A percentile compares a stretch with the other conserved stretches of the same genome.
Conservation (phyloP, 768 basidiomycete genomes). For the Melanogaster broomeanus region DNA sequence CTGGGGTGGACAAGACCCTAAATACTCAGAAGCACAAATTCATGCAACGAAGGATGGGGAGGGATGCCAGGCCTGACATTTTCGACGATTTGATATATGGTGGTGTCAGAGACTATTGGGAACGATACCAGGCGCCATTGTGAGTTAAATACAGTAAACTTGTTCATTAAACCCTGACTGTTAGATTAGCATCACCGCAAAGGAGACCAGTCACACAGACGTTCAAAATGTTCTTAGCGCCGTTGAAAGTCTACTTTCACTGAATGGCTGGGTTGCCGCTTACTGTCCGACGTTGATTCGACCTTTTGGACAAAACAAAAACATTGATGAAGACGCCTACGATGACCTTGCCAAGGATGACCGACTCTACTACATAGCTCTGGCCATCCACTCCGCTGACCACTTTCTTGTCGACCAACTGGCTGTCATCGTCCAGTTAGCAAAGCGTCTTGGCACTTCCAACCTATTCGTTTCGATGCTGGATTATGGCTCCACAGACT, state of each 20-base stretch:
- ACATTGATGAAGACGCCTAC: constrained; percentile 70
- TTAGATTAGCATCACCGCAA: constrained; percentile 63
- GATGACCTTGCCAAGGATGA: constrained; percentile 84
- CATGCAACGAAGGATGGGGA: constrained; percentile 83
- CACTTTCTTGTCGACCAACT: constrained; percentile 99
- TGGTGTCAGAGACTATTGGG: constrained; percentile 89
- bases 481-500: constrained; percentile 94
- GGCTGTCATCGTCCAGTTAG: constrained; percentile 95
- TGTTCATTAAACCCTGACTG: not conserved
- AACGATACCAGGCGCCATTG: constrained; percentile 90
- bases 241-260: constrained; percentile 90
- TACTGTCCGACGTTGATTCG: constrained; percentile 90
- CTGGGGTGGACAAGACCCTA: constrained; percentile 70
- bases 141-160: constrained; percentile 39
- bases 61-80: constrained; percentile 83
- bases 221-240: constrained; percentile 86
- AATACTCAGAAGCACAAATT: constrained; percentile 90
- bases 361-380: constrained; percentile 91
- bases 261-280: constrained; percentile 98
- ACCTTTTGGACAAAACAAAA: constrained; percentile 92
- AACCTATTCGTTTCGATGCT: constrained; percentile 98
- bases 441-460: constrained; percentile 82
- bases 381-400: constrained; percentile 96
- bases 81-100: constrained; percentile 73
- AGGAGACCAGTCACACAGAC: constrained; percentile 87